These are phyloP conservation scores for Actinomucor elegans DNA, from an alignment of 371 early-diverging fungal genomes.

Conservation along the genomic window DNA sequence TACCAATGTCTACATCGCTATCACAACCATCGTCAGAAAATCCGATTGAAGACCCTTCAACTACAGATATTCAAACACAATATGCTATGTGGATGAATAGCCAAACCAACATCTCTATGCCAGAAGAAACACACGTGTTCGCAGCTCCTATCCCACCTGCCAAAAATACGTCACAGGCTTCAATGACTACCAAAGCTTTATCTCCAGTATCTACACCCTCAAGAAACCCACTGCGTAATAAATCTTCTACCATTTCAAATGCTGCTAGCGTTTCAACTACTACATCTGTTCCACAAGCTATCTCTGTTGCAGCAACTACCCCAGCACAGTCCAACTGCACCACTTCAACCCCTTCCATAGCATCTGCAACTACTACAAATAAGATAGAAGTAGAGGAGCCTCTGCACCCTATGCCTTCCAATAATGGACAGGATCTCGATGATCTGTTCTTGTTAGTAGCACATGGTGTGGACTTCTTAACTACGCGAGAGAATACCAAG, in stretches of 20 bases:
- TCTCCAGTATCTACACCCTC: slow-evolving; percentile 4
- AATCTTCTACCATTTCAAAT: slow-evolving; percentile 13
- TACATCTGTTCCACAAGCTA: neutral
- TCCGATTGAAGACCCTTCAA: neutral
- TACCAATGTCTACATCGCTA: neutral
- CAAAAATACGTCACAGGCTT: neutral
- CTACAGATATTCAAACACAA: slow-evolving; percentile 34
- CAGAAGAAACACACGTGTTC: neutral
- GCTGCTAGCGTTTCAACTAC: no score
- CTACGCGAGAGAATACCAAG: slow-evolving; percentile 37
- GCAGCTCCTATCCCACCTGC: slow-evolving; percentile 1
- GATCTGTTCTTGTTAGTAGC: slow-evolving; percentile 39
- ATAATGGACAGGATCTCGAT: slow-evolving; percentile 20
- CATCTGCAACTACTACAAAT: neutral
- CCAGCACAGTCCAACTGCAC: neutral
- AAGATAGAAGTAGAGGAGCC: neutral
- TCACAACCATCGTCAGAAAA: neutral
- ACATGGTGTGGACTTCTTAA: slow-evolving; percentile 46
- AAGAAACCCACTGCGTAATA: slow-evolving; percentile 32
- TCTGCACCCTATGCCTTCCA: slow-evolving; percentile 11
- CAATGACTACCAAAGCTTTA: slow-evolving; percentile 1
- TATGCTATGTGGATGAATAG: slow-evolving; percentile 48
- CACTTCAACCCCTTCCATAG: slow-evolving; percentile 2
- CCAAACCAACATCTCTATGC: slow-evolving; percentile 7
- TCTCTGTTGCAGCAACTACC: neutral